Conservation (phyloP, 73 alveolate species). For the Breviolum minutum region DNA sequence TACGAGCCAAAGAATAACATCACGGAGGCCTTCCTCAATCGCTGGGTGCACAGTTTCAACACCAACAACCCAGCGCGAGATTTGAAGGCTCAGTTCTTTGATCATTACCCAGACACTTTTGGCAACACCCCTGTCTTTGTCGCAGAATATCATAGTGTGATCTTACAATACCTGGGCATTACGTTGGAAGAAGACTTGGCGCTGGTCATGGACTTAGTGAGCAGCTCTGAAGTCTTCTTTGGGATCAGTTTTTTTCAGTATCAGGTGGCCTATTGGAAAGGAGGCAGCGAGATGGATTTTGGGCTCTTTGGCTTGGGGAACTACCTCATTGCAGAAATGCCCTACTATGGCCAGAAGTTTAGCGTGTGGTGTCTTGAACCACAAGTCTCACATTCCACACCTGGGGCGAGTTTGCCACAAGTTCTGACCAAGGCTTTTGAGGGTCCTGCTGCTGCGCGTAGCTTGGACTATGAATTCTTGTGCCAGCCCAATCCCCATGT, state of each 20-base stretch:
- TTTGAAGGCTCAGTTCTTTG: conserved; percentile 63
- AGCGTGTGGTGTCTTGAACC: conserved; percentile 18
- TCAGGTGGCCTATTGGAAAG: conserved; percentile 93
- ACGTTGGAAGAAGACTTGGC: conserved; percentile 50
- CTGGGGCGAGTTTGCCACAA: conserved; percentile 12
- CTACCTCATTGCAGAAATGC: conserved; percentile 46
- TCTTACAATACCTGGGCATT: conserved; percentile 43
- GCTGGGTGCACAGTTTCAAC: conserved; percentile 86
- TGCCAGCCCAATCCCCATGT: conserved; percentile 53
- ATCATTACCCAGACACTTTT: conserved; percentile 14
- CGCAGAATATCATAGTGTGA: conserved; percentile 71
- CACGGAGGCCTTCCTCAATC: conserved; percentile 52
- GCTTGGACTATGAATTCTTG: conserved; percentile 23
- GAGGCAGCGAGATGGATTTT: conserved; percentile 60
- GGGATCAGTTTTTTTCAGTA: conserved; percentile 72
- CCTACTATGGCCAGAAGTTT: conserved; percentile 21
- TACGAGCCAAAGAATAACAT: conserved; percentile 58
- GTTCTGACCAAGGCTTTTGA: conserved; percentile 22
- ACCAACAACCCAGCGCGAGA: conserved; percentile 93
- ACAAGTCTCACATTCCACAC: conserved; percentile 16
- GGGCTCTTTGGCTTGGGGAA: conserved; percentile 79
- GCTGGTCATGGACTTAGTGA: neutral
- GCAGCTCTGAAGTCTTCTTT: conserved; percentile 13
- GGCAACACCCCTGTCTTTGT: conserved; percentile 63
- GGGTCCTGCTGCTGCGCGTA: too few relatives aligned